phyloP scores from a whole-genome alignment of 129 eudicot species.

The Artemisia tridentata region DNA sequence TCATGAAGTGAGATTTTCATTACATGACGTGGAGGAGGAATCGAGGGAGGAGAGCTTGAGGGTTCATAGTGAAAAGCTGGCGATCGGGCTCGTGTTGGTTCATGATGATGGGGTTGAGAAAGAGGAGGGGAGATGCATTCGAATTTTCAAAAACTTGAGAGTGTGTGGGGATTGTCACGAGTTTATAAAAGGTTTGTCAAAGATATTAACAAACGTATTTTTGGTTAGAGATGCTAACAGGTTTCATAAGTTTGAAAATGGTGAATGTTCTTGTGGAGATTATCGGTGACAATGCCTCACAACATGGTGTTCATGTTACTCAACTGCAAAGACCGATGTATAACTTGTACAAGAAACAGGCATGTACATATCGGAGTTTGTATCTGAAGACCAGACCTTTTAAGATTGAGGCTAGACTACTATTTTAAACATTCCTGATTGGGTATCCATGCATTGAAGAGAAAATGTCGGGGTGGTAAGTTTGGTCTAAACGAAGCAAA shows the following conservation, averaged over 20 bases:
- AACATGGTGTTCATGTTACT: constrained; percentile 5
- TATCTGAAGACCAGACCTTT: background rate
- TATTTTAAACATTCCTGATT: background rate
- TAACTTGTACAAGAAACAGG: background rate
- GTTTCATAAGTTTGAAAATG: constrained; percentile 72
- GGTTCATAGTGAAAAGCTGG: constrained; percentile 72
- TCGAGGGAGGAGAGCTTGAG: constrained; percentile 65
- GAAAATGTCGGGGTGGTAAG: constrained; percentile 5
- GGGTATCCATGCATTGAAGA: background rate
- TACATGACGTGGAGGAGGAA: constrained; percentile 77
- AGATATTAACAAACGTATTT: constrained; percentile 48
- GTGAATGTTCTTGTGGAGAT: constrained; percentile 68
- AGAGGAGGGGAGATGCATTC: constrained; percentile 38
- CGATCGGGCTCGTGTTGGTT: constrained; percentile 60
- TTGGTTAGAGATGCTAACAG: constrained; percentile 73
- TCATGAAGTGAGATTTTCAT: constrained; percentile 50
- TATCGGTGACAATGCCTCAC: constrained; percentile 42
- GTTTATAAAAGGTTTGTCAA: constrained; percentile 68
- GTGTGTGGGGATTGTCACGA: constrained; percentile 82
- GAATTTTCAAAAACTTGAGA: constrained; percentile 62
- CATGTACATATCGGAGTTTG: constrained; percentile 4
- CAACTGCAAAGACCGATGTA: background rate
- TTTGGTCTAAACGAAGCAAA: constrained; percentile 6
- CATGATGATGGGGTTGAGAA: constrained; percentile 41
- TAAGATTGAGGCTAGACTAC: background rate